Evolutionary conservation across 345 rosid species (phyloP), one percentile per base, ranked within the genome.

Genomic region (Euphorbia lathyris): DNA sequence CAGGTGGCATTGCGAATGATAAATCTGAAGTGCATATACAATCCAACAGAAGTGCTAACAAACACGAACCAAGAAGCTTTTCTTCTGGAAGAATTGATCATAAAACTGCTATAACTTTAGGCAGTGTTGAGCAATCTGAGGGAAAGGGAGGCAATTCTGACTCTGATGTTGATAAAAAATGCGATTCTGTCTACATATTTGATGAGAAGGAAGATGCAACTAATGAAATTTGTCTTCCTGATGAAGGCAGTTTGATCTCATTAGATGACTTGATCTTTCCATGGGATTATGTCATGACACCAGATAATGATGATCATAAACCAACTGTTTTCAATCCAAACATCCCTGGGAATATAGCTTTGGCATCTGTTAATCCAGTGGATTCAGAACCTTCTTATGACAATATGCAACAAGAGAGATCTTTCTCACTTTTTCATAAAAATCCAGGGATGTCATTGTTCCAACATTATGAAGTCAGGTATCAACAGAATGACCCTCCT

Each of bases 241-340:
- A 82, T 25, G 85, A 82, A 66, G 82, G 78, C 64, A 74, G 74
- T 77, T 56, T 82, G 75, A 73, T 82, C 69, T 73, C 80, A 38
- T 50, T 61, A 8, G 72, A 78, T 17, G 76, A 78, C 57, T 59
- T 50, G 60, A 29, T 68, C 57, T 36, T 73, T 53, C 76, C 78
- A 4, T 47, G 23, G 27, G 72, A 78, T 30, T 43, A 63, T 22
- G 11, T 45, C 7, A 47, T 51, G 25, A 8, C 78, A 13, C 51
- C 29, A 23, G 71, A 17, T 48, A 25, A 61, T 38, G 12, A 23
- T 51, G 40, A 32, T 63, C 36, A 34, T 55, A 62, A 55, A 61
- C 57, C 51, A 14, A 43, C 25, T 48, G 43, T 20, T 60, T 45
- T 43, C 11, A 16, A 29, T 12, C 32, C 30, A 12, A 30, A 26